Evolutionary conservation across 768 basidiomycete genomes (phyloP).

Genomic region (Neoboletus brunneissimus): DNA sequence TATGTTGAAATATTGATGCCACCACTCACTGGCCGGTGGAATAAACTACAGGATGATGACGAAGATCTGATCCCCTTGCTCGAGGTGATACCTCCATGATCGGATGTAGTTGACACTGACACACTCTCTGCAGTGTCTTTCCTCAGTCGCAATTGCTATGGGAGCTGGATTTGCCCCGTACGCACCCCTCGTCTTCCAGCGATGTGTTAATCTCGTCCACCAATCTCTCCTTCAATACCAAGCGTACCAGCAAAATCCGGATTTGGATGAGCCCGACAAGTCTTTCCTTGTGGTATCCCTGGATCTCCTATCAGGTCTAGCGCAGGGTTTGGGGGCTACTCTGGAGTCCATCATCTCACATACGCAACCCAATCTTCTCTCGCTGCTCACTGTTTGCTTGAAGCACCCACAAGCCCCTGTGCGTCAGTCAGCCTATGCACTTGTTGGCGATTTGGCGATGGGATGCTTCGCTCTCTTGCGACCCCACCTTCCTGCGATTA

Average conservation of each 20-base stretch:
- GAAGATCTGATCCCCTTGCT: constrained; percentile 91
- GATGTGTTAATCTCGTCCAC: constrained; percentile 86
- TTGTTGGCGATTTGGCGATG: constrained; percentile 97
- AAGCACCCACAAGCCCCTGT: constrained; percentile 96
- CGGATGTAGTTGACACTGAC: not conserved
- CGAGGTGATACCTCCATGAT: constrained; percentile 60
- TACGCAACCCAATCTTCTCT: constrained; percentile 74
- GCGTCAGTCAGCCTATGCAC: constrained; percentile 95
- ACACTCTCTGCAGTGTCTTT: constrained; percentile 70
- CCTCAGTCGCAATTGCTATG: constrained; percentile 96
- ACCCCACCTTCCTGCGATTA: constrained; percentile 83
- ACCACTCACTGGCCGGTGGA: constrained; percentile 85
- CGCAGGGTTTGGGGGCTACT: constrained; percentile 83
- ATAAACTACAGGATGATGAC: constrained; percentile 86
- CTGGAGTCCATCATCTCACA: constrained; percentile 70
- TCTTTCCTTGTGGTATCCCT: constrained; percentile 97
- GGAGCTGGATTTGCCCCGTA: constrained; percentile 86
- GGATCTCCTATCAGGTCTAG: constrained; percentile 93
- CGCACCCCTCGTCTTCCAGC: constrained; percentile 87
- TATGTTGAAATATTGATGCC: constrained; percentile 98
- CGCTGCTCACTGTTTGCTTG: constrained; percentile 81
- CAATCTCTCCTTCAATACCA: constrained; percentile 81
- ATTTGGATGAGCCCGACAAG: constrained; percentile 92
- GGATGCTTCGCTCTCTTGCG: constrained; percentile 86
- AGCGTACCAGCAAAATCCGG: constrained; percentile 81